Conservation (phyloP, 345 rosid species). For the Salix caprea region DNA sequence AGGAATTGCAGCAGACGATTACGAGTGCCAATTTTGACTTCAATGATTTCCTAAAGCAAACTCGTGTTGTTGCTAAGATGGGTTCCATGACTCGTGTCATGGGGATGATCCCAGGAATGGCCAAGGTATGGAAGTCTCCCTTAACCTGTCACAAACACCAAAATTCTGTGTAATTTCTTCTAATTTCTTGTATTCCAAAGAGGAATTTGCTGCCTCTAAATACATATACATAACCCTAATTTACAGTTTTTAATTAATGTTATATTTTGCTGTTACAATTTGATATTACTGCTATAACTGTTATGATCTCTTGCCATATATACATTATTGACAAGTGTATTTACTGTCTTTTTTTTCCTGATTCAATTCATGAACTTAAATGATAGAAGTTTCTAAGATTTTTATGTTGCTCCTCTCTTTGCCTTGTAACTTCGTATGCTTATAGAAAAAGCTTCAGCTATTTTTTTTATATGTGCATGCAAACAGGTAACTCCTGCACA, state of each 20-base stretch:
- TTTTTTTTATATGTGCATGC: constrained; percentile 1
- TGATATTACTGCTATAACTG: no score
- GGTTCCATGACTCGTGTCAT: constrained; percentile 90
- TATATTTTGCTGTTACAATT: no score
- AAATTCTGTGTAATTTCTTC: no score
- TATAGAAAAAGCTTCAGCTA: background rate
- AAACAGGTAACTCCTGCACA: constrained; percentile 83
- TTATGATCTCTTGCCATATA: no score
- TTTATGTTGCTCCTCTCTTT: constrained; percentile 1
- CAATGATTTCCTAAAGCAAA: constrained; percentile 93
- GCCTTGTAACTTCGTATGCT: background rate
- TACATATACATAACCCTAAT: no score
- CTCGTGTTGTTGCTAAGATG: constrained; percentile 91
- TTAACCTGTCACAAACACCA: background rate
- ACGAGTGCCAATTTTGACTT: constrained; percentile 96
- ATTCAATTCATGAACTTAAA: background rate
- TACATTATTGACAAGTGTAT: background rate
- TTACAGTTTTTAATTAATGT: no score
- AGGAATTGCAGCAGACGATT: constrained; percentile 92
- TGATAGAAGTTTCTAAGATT: background rate
- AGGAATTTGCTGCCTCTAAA: no score
- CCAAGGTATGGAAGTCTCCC: constrained; percentile 49
- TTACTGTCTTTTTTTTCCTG: background rate
- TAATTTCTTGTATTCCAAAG: no score
- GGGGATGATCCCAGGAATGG: constrained; percentile 99